Conservation (phyloP, 176 grass and related monocot genomes). For the Cocos nucifera region DNA sequence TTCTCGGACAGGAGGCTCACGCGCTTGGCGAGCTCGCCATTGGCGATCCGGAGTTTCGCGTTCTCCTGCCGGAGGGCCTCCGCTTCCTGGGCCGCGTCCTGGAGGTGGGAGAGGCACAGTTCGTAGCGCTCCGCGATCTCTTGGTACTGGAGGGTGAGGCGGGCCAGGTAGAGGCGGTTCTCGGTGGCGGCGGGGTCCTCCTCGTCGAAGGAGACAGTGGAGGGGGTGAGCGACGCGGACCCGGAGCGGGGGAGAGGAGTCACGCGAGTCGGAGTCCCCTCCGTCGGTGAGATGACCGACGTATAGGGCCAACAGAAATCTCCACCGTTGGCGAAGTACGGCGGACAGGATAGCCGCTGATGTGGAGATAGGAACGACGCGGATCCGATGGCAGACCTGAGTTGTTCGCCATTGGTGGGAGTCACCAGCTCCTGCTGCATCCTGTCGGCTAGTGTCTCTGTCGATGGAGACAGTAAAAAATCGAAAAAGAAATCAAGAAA, state of each 20-base stretch:
- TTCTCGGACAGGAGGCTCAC: slow-evolving; percentile 40
- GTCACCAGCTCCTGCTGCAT: slow-evolving; percentile 63
- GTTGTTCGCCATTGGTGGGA: slow-evolving; percentile 40
- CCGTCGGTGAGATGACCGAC: slow-evolving; percentile 41
- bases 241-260: slow-evolving; percentile 30
- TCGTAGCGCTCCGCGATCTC: slow-evolving; percentile 80
- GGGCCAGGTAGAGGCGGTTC: slow-evolving; percentile 63
- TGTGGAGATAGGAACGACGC: slow-evolving; percentile 41
- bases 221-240: slow-evolving; percentile 69
- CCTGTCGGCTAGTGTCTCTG: slow-evolving; percentile 11
- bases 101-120: slow-evolving; percentile 69
- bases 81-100: slow-evolving; percentile 55
- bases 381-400: slow-evolving; percentile 49
- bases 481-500: slow-evolving; percentile 11
- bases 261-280: slow-evolving; percentile 28
- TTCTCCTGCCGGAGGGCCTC: slow-evolving; percentile 60
- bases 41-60: slow-evolving; percentile 50
- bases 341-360: slow-evolving; percentile 38
- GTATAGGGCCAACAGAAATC: slow-evolving; percentile 57
- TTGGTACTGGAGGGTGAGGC: slow-evolving; percentile 79
- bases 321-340: slow-evolving; percentile 27
- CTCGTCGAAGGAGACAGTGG: slow-evolving; percentile 42
- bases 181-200: slow-evolving; percentile 37
- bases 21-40: slow-evolving; percentile 51
- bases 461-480: slow-evolving; percentile 10